Evolutionary conservation across 2,329 filamentous ascomycete species (phyloP).

Genomic region (Fusarium sp.): DNA sequence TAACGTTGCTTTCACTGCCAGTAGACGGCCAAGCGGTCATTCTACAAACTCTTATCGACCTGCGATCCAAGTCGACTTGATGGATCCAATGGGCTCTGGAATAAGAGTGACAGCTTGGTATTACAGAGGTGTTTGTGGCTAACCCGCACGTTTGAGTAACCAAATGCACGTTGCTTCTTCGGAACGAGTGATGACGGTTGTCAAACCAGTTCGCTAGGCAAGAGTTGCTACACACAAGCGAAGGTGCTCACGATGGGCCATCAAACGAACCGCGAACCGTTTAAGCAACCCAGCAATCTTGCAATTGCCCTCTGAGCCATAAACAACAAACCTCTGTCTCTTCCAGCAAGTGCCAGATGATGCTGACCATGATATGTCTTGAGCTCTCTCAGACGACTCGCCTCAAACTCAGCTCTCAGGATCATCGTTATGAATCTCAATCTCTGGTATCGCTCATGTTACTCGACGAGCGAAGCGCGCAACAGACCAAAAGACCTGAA

Average conservation of each 20-base stretch:
- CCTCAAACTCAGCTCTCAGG: constrained; percentile 6
- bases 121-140: constrained; percentile 33
- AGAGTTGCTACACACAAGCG: constrained; percentile 34
- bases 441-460: constrained; percentile 11
- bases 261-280: constrained; percentile 16
- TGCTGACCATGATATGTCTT: constrained; percentile 33
- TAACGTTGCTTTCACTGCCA: background rate
- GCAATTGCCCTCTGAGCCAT: constrained; percentile 5
- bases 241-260: constrained; percentile 6
- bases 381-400: constrained; percentile 5
- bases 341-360: constrained; percentile 6
- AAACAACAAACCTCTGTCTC: constrained; percentile 9
- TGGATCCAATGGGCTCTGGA: constrained; percentile 18
- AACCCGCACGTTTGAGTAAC: constrained; percentile 34
- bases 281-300: constrained; percentile 9
- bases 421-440: constrained; percentile 30
- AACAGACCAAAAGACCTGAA: constrained; percentile 18
- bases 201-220: constrained; percentile 31
- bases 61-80: background rate
- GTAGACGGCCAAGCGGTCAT: constrained; percentile 16
- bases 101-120: constrained; percentile 31
- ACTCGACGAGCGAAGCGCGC: constrained; percentile 23
- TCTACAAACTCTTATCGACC: background rate
- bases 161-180: constrained; percentile 36
- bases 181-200: constrained; percentile 41